Base-by-base conservation (phyloP, 768 basidiomycete species). In the Boletus vinaceobasis region DNA sequence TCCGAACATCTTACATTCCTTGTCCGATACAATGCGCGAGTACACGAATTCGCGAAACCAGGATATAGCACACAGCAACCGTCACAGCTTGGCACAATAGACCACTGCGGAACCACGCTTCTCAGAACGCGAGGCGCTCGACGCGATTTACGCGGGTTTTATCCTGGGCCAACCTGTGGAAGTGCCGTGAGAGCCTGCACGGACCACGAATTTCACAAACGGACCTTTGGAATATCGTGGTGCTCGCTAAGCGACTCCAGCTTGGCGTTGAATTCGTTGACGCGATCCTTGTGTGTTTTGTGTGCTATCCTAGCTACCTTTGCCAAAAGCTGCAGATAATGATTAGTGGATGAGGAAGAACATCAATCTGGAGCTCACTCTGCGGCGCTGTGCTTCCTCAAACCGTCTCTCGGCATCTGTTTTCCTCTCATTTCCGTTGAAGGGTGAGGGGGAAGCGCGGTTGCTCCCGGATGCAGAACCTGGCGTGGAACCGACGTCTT, bases 221-320 rank as follows among this genome's bases (percentile, higher is more conserved):
- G 56, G 68, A 86, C 91, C 81, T 95, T 94, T 38, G 93, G 93
- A 65, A 94, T 93, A 70, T 95, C 93, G 71, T 96, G 90, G 79
- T 94, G 93, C 75, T 95, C 93, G 70, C 88, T 90, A 53, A 94
- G 79, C 54, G 82, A 75, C 73, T 95, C 93, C 9, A 97, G 77
- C 67, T 94, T 89, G 26, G 80, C 64, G 66, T 97, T 97, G 65
- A 95, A 92, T 65, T 94, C 92, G 59, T 82, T 85, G 36, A 97
- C 93, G 40, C 93, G 86, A 57, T 97, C 93, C 73, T 97, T 97
- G 74, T 97, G 93, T 7, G 90, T 92, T 75, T 89, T 91, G 64
- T 76, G 76, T 0, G 93, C 93, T 64, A 90, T 65, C 72, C 83
- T 90, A 17, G 82, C 79, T 17, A 95, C 89, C 61, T 82, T 84